Base-by-base conservation (phyloP, 2,329 filamentous ascomycete species). In the Chrysoporthe cubensis region DNA sequence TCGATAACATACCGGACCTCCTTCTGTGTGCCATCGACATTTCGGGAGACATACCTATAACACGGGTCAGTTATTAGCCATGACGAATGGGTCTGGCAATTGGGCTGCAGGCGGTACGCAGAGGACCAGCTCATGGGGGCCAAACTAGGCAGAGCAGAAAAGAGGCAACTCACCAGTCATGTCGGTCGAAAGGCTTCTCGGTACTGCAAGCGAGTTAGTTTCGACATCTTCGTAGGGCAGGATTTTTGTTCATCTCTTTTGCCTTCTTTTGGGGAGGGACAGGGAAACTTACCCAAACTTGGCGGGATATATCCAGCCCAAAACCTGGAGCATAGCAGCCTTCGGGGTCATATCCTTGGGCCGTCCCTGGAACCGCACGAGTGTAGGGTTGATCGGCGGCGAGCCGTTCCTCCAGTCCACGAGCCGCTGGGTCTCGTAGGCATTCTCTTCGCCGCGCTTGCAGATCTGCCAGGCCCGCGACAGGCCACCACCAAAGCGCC, bases 1-100 rank as follows among this genome's bases (percentile, higher is more conserved):
- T 99, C 96, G 77, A 99, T 99, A 66, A 99, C 89, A 78, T 99
- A 99, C 74, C 96, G 88, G 58, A 97, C 84, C 82, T 97, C 90
- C 77, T 90, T 91, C 74, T 83, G 84, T 68, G 89, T 78, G 40
- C 92, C 92, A 65, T 89, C 84, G 61, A 86, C 80, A 44, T 90
- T 86, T 71, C 96, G 87, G 71, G 92, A 87, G 54, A 99, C 92
- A 76, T 91, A 98, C 50, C 50, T 54, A 26, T 54, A 50, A 1
- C 26, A 11, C 9, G 1, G 21, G 50, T 54, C 26, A 54, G 50
- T 9, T n/a, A 9, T 4, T 4, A n/a, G 50, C 26, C 37, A 1
- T 32, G 9, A 21, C 26, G 50, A 11, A 21, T 1, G n/a, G 2
- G 2, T 5, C 26, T 54, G 18, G 26, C 18, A 2, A 26, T n/a